Base-by-base conservation (phyloP, 1,139 yeast genomes). In the Sugiyamaella sp. region DNA sequence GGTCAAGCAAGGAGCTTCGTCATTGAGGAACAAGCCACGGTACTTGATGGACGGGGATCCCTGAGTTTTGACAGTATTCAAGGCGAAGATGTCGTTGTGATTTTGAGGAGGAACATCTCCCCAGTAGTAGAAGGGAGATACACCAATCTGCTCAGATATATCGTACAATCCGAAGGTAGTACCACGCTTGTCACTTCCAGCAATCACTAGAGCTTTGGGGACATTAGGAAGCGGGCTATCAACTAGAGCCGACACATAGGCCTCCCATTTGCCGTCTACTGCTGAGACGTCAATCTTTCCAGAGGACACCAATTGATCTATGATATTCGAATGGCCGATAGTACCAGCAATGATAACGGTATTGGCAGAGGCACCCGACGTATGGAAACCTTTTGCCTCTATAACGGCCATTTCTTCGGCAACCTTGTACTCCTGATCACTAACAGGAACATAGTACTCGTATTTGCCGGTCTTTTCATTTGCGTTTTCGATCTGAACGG, bases 91-190 rank as follows among this genome's bases (percentile, higher is more conserved):
- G n/a, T 46, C 51, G 19, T 32, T 29, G 52, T 56, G 56, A 25
- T 50, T 42, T 19, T 42, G 43, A 5, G 52, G 46, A n/a, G 46
- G 41, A 16, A 55, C 58, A 46, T 60, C 63, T 3, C 60, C 63
- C 59, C 59, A 59, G 51, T 49, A 59, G 46, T 58, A 55, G 42
- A 54, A 59, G 8, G 62, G 61, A 14, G 61, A 58, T 9, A 59
- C 61, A 2, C 62, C 62, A 42, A 59, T 59, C 27, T 58, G 57
- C 43, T 55, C 56, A 22, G 59, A 52, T 21, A 59, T 43, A 40
- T 51, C 55, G 43, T 59, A 59, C 6, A 58, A 21, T n/a, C 60
- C 61, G 41, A 50, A 59, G 8, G 54, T 58, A 1, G 62, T 53
- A 24, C 60, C 62, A 44, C 62, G 44, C 32, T 53, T 54, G 45